phyloP scores from a whole-genome alignment of 768 basidiomycete genomes.

The Lentinula guzmanii region DNA sequence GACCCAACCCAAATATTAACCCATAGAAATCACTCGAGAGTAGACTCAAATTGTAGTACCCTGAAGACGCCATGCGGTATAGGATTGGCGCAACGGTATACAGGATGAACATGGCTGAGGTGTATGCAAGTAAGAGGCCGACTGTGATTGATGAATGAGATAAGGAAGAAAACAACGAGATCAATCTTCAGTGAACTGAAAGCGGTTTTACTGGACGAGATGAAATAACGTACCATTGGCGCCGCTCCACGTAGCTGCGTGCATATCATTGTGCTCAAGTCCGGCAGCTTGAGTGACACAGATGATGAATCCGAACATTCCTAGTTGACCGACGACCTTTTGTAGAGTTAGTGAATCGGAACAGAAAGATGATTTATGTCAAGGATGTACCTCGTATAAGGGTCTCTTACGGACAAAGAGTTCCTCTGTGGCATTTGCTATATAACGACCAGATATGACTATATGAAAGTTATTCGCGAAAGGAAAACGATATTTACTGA shows the following conservation, averaged over 20 bases:
- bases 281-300: conserved; percentile 73
- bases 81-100: conserved; percentile 84
- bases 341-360: not conserved
- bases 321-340: conserved; percentile 73
- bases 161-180: no score
- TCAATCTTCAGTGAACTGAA: conserved; percentile 3
- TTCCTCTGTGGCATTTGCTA: conserved; percentile 87
- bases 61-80: conserved; percentile 81
- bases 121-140: conserved; percentile 49
- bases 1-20: conserved; percentile 64
- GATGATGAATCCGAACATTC: conserved; percentile 79
- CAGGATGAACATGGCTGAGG: conserved; percentile 73
- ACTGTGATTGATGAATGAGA: conserved; percentile 23
- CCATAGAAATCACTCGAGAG: conserved; percentile 90
- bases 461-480: not conserved
- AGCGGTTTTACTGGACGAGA: not conserved
- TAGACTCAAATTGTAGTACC: conserved; percentile 79
- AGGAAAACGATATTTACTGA: conserved; percentile 48
- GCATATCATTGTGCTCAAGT: conserved; percentile 67
- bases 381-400: conserved; percentile 51
- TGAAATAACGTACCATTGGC: conserved; percentile 41
- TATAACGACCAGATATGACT: not conserved
- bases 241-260: conserved; percentile 64
- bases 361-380: not conserved
- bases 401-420: conserved; percentile 77